These are phyloP conservation scores for Boletus nobilissimus DNA, from an alignment of 1,284 basidiomycete species.

Conservation along the genomic window DNA sequence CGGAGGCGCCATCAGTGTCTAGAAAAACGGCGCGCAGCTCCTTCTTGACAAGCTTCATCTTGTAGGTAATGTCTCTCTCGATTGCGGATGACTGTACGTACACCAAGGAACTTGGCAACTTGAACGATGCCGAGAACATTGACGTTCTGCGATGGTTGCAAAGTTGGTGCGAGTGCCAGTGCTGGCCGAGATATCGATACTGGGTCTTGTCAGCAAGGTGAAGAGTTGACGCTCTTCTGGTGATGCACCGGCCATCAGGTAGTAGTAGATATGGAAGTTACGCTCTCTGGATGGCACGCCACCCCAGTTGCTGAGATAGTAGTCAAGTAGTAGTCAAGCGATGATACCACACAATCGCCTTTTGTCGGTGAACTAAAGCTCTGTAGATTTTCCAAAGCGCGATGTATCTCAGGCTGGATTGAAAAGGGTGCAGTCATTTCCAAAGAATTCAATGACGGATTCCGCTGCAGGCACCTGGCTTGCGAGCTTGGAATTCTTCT, in stretches of 20 bases:
- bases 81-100: too few relatives aligned
- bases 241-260: conserved; percentile 90
- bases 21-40: too few relatives aligned
- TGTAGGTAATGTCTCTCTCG: too few relatives aligned
- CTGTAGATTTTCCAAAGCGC: conserved; percentile 92
- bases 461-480: too few relatives aligned
- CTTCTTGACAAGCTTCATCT: too few relatives aligned
- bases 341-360: conserved; percentile 88
- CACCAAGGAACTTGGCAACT: too few relatives aligned
- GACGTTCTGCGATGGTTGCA: too few relatives aligned
- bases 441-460: too few relatives aligned
- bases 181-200: conserved; percentile 87
- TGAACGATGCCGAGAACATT: too few relatives aligned
- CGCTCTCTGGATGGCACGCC: conserved; percentile 86
- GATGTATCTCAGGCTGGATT: conserved; percentile 95
- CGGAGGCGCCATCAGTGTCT: too few relatives aligned
- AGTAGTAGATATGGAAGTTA: conserved; percentile 98
- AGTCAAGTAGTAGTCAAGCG: conserved; percentile 97
- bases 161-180: conserved; percentile 53
- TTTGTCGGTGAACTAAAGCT: conserved; percentile 92
- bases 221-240: conserved; percentile 87
- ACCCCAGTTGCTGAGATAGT: conserved; percentile 92
- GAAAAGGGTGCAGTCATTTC: conserved; percentile 88
- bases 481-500: too few relatives aligned
- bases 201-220: conserved; percentile 80